A percentile compares a stretch with the other conserved stretches of the same genome.
These are phyloP conservation scores for Zymoseptoria crescenta DNA, from an alignment of 2,329 filamentous ascomycete genomes.

Conservation along the genomic window DNA sequence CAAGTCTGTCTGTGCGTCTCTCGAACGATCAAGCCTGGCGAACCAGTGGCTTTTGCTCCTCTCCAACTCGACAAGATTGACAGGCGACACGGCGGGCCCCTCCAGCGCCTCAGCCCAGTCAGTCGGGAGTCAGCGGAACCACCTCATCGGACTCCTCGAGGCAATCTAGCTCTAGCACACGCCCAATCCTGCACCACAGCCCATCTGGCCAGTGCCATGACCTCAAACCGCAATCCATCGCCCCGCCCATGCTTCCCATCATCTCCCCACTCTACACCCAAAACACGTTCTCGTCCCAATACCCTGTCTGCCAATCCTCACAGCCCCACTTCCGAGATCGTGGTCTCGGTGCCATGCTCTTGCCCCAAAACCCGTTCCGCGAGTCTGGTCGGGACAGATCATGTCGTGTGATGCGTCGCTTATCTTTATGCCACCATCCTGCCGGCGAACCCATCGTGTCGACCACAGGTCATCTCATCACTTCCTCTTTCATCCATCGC, in stretches of 20 bases:
- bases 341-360: neutral
- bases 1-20: neutral
- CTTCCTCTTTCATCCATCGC: neutral
- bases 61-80: neutral
- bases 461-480: neutral
- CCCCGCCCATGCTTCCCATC: neutral
- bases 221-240: neutral
- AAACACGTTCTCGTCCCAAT: neutral
- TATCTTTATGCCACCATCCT: constrained; percentile 12
- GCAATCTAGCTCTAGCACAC: neutral
- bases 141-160: neutral
- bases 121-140: neutral
- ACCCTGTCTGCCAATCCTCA: neutral
- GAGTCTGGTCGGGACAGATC: constrained; percentile 19
- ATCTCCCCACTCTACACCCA: neutral
- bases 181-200: neutral
- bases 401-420: constrained; percentile 25
- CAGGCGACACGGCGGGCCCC: neutral
- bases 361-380: constrained; percentile 9
- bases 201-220: neutral
- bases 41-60: neutral
- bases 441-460: neutral
- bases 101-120: neutral
- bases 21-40: neutral
- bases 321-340: neutral